These are phyloP conservation scores for Lepiota subincarnata DNA, from an alignment of 768 basidiomycete genomes.

Conservation along the genomic window DNA sequence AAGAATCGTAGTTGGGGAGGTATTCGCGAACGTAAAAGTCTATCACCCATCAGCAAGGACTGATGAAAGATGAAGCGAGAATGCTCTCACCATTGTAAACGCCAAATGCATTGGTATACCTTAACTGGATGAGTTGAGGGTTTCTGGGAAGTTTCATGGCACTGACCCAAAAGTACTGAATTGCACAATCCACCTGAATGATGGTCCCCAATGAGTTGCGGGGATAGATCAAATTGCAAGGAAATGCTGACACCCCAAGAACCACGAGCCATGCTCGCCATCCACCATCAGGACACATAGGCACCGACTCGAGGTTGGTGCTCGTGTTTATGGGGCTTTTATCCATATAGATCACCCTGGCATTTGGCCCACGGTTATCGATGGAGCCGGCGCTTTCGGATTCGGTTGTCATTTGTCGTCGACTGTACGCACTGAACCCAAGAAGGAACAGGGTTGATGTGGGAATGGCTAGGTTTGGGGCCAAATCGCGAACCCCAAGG, in stretches of 20 bases:
- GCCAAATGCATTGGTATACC: slow-evolving; percentile 34
- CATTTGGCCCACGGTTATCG: neutral
- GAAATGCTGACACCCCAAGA: slow-evolving; percentile 35
- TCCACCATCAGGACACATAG: slow-evolving; percentile 34
- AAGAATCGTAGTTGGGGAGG: slow-evolving; percentile 29
- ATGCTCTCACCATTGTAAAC: slow-evolving; percentile 27
- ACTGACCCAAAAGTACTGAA: slow-evolving; percentile 40
- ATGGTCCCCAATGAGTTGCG: neutral
- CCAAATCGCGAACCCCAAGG: too few species aligned
- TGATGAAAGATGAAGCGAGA: slow-evolving; percentile 16
- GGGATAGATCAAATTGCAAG: neutral
- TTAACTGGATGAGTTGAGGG: slow-evolving; percentile 11
- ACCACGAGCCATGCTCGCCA: slow-evolving; percentile 38
- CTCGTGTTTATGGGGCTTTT: neutral
- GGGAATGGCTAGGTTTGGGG: too few species aligned
- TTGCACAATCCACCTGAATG: slow-evolving; percentile 33
- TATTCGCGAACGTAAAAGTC: slow-evolving; percentile 41
- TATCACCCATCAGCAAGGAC: slow-evolving; percentile 17
- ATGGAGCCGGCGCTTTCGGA: too few species aligned
- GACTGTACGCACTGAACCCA: too few species aligned
- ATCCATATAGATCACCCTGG: neutral
- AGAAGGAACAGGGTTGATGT: too few species aligned
- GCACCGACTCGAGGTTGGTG: neutral
- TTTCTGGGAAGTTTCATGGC: neutral
- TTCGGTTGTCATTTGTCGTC: too few species aligned